A percentile compares a stretch with the other conserved stretches of the same genome.
Conservation (phyloP, 495 filamentous ascomycete genomes). For the Schizothecium vesticola region DNA sequence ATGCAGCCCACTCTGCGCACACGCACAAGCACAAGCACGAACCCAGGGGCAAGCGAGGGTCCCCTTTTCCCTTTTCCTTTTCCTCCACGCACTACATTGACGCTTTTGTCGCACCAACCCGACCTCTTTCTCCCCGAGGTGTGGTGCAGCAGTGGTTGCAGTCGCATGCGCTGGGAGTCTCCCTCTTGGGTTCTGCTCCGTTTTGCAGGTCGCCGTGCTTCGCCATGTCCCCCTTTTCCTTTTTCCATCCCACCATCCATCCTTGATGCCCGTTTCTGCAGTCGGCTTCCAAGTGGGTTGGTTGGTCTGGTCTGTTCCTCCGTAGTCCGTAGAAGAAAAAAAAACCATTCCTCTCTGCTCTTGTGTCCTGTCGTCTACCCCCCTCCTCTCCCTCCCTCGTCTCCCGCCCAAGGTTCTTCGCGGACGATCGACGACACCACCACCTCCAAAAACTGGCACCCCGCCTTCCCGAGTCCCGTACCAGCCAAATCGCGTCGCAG, state of each 20-base stretch:
- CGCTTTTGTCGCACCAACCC: background rate
- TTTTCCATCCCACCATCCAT: background rate
- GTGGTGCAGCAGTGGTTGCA: background rate
- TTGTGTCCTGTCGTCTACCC: background rate
- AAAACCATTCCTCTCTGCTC: background rate
- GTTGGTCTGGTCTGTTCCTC: background rate
- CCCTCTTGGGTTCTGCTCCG: background rate
- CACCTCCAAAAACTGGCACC: background rate
- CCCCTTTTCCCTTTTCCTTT: constrained; percentile 11
- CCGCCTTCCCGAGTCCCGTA: background rate
- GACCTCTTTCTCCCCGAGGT: background rate
- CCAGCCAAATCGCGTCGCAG: background rate
- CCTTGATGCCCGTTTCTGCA: background rate
- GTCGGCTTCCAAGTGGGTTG: background rate
- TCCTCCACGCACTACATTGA: background rate
- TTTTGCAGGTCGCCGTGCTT: background rate
- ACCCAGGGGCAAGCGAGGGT: background rate
- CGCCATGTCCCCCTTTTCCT: background rate
- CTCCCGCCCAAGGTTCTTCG: no score
- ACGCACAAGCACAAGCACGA: constrained; percentile 9
- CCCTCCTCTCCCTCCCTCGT: background rate
- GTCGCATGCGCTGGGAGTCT: background rate
- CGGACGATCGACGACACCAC: background rate
- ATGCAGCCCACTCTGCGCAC: constrained; percentile 7
- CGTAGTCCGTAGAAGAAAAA: background rate